These are phyloP conservation scores for Taphrina pruni DNA, from an alignment of 1,139 yeast species.

Conservation along the genomic window DNA sequence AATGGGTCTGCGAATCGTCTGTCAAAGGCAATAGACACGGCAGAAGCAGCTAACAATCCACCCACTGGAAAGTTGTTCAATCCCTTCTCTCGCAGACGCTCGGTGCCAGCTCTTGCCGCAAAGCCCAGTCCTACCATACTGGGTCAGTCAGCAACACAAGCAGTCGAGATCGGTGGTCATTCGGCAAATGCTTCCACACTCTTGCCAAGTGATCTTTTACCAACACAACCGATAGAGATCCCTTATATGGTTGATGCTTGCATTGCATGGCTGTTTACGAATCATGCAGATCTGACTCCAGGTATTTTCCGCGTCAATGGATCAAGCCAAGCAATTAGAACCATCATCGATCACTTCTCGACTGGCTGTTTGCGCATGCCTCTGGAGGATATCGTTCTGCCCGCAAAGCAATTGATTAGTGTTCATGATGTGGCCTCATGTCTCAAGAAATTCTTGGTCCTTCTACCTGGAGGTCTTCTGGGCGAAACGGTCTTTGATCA, in stretches of 20 bases:
- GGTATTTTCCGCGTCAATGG: constrained; percentile 42
- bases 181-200: constrained; percentile 7
- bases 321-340: constrained; percentile 29
- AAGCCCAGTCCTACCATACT: constrained; percentile 1
- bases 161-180: constrained; percentile 27
- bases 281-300: constrained; percentile 27
- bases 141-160: constrained; percentile 14
- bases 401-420: constrained; percentile 29
- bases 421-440: constrained; percentile 41
- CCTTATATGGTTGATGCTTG: constrained; percentile 35
- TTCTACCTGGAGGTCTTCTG: constrained; percentile 40
- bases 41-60: constrained; percentile 14
- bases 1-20: constrained; percentile 17
- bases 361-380: constrained; percentile 23
- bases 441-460: constrained; percentile 37
- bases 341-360: constrained; percentile 37
- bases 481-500: constrained; percentile 31
- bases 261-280: constrained; percentile 18
- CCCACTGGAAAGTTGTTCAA: constrained; percentile 14
- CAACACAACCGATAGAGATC: constrained; percentile 12
- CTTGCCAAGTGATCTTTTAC: neutral
- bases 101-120: constrained; percentile 12
- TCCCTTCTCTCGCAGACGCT: constrained; percentile 33
- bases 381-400: constrained; percentile 25
- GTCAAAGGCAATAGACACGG: constrained; percentile 25